phyloP scores from a whole-genome alignment of 768 basidiomycete genomes.

The Pholiota molesta region DNA sequence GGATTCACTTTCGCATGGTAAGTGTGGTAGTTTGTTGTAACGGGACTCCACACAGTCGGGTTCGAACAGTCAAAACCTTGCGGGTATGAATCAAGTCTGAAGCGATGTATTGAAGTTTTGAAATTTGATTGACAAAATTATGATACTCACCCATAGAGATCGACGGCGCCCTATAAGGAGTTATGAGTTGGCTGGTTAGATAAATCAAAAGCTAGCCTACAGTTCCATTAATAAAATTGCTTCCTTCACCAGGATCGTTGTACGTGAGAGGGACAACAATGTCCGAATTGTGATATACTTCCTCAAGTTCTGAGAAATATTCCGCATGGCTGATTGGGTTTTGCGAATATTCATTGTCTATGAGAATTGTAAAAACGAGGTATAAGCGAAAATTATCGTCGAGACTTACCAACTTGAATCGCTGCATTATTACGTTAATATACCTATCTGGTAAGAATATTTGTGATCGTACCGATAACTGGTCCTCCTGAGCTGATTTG shows the following conservation, averaged over 20 bases:
- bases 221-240: conserved; percentile 73
- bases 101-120: conserved; percentile 1
- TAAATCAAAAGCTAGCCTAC: conserved; percentile 35
- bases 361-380: not conserved
- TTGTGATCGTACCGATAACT: conserved; percentile 57
- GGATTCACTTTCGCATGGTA: conserved; percentile 60
- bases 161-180: conserved; percentile 61
- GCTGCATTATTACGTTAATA: conserved; percentile 20
- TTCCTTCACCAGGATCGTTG: conserved; percentile 63
- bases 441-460: not conserved
- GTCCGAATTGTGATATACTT: conserved; percentile 51
- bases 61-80: conserved; percentile 83
- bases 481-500: conserved; percentile 77
- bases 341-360: conserved; percentile 77
- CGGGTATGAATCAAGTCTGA: conserved; percentile 69
- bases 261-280: conserved; percentile 76
- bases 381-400: not conserved
- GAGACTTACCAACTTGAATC: conserved; percentile 31
- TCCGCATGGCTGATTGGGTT: conserved; percentile 43
- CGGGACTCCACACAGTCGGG: conserved; percentile 64
- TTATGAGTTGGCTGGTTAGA: not conserved
- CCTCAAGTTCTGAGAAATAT: conserved; percentile 68
- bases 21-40: conserved; percentile 62
- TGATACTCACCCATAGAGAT: conserved; percentile 64
- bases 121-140: not conserved